Percentiles rank a stretch among this genome's conserved stretches.
phyloP scores from a whole-genome alignment of 257 asterid species.

The Coffea eugenioides region DNA sequence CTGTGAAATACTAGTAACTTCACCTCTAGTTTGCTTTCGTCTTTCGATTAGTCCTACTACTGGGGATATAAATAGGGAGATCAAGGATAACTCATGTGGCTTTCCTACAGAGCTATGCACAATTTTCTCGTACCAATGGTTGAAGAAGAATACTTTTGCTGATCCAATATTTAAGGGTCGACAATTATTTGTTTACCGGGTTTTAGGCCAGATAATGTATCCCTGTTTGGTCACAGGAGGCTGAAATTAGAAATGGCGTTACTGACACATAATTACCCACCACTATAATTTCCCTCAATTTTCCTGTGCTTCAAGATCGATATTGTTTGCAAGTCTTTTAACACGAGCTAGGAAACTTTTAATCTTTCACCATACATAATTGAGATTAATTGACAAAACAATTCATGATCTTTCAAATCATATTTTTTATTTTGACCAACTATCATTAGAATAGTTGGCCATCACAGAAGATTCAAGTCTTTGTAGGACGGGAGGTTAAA shows the following conservation, averaged over 20 bases:
- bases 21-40: background rate
- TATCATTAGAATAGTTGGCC: too few relatives aligned
- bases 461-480: too few relatives aligned
- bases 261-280: background rate
- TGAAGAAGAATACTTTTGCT: background rate
- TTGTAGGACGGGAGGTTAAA: too few relatives aligned
- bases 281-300: too few relatives aligned
- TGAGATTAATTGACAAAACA: too few relatives aligned
- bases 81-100: background rate
- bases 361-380: too few relatives aligned
- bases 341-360: too few relatives aligned
- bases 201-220: conserved; percentile 1
- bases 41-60: background rate
- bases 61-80: conserved; percentile 25
- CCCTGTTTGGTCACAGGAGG: background rate
- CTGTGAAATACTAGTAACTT: background rate
- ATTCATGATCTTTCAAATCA: too few relatives aligned
- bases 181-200: background rate
- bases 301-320: background rate
- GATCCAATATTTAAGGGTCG: conserved; percentile 26
- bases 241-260: background rate
- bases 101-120: conserved; percentile 11
- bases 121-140: conserved; percentile 23
- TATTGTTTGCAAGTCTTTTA: too few relatives aligned
- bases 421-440: too few relatives aligned